phyloP scores from a whole-genome alignment of 2,329 filamentous ascomycete species.

The Aureobasidium sp. region DNA sequence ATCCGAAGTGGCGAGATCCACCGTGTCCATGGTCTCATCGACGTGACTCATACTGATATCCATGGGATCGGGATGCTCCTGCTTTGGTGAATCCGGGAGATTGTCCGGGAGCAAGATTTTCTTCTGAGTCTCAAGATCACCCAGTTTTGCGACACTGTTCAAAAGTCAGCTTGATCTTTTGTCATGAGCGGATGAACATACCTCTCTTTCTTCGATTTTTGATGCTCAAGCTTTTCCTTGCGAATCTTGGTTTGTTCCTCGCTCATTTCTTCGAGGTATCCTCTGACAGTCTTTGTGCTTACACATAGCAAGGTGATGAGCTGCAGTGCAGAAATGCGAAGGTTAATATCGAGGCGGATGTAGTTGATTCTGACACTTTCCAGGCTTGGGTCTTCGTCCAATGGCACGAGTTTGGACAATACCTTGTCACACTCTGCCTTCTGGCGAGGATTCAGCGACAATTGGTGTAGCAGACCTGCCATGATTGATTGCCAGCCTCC shows the following conservation, averaged over 20 bases:
- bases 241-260: constrained; percentile 91
- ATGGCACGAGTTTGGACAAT: constrained; percentile 71
- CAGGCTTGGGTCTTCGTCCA: constrained; percentile 65
- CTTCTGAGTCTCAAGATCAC: constrained; percentile 62
- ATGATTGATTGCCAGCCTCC: constrained; percentile 91
- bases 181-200: neutral
- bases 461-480: constrained; percentile 75
- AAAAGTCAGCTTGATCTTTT: neutral
- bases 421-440: constrained; percentile 71
- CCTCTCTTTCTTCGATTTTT: constrained; percentile 60
- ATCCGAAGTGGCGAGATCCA: constrained; percentile 45
- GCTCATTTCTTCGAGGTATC: constrained; percentile 85
- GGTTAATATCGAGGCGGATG: constrained; percentile 69
- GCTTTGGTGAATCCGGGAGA: constrained; percentile 55
- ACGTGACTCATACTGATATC: constrained; percentile 29
- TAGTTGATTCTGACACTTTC: constrained; percentile 71
- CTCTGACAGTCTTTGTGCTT: constrained; percentile 77
- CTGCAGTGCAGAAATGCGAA: constrained; percentile 72
- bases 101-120: constrained; percentile 69
- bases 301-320: constrained; percentile 80
- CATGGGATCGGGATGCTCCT: constrained; percentile 37
- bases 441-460: constrained; percentile 68
- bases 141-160: constrained; percentile 24
- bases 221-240: constrained; percentile 91
- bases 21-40: constrained; percentile 47